Conservation (phyloP, 345 rosid species). For the Murraya koenigii region DNA sequence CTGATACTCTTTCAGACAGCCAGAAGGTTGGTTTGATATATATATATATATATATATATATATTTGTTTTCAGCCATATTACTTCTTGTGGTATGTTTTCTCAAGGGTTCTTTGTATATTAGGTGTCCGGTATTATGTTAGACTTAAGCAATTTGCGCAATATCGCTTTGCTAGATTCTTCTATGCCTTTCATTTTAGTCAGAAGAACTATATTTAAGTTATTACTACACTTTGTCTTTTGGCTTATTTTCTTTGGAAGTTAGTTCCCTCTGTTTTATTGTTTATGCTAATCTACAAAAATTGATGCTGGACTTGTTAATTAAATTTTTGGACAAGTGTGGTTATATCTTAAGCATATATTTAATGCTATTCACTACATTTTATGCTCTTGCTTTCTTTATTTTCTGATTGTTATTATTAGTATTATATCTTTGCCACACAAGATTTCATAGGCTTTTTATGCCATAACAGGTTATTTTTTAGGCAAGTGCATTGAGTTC, state of each 20-base stretch:
- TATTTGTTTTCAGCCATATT: background rate
- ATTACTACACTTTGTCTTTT: background rate
- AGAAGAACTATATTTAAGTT: background rate
- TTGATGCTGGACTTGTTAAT: background rate
- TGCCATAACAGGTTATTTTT: background rate
- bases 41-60: background rate
- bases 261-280: background rate
- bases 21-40: conserved; percentile 65
- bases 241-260: background rate
- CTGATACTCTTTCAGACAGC: conserved; percentile 76
- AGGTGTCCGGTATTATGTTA: background rate
- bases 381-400: too few species aligned
- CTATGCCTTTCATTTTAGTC: background rate
- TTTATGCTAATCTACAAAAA: background rate
- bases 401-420: too few species aligned
- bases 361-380: too few species aligned
- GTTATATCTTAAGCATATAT: background rate
- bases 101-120: background rate
- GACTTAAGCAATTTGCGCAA: background rate
- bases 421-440: background rate
- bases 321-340: background rate
- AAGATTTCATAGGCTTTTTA: background rate
- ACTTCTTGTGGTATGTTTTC: conserved; percentile 11
- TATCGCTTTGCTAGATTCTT: background rate
- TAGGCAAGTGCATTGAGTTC: background rate